Base-by-base conservation (phyloP, 345 rosid species). In the Fremontodendron californicum region DNA sequence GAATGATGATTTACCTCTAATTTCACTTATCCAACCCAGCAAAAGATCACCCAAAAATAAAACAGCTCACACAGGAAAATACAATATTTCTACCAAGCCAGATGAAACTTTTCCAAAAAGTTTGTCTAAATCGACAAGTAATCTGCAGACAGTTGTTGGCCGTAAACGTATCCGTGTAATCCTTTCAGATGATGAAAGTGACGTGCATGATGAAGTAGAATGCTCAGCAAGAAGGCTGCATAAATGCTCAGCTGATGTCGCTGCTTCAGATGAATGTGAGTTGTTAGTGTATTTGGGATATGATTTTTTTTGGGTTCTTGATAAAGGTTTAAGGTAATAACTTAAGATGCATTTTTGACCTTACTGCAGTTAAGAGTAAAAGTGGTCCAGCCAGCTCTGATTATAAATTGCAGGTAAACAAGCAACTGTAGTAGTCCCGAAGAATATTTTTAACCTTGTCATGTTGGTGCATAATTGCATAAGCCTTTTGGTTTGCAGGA, bases 161-260 rank as follows among this genome's bases (percentile, higher is more conserved):
- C 95, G 90, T 58, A 96, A 96, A 73, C 92, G 95, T 74, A 57
- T 84, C 51, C 91, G 94, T 33, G 61, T 94, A 39, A 81, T 96
- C 80, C 84, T 93, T 80, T 93, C 97, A 74, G 99, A 92, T 65
- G 98, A 91, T 86, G 99, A 96, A 88, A 88, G 76, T 76, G 96
- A 92, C 70, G 74, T 83, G 43, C 75, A 82, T 37, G 81, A 84
- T 83, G 84, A 83, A 76, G 74, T 65, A 60, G 92, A 74, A 60
- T 21, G 73, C 75, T 78, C 79, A 69, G 80, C 67, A 75, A 83
- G 81, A 79, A 81, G 74, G 69, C 66, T 62, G 54, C 73, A 60
- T 55, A 77, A 77, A 75, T 43, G 49, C 73, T 27, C 68, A 66
- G 75, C 74, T 63, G 87, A 87, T 70, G 80, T 79, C 78, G 84